phyloP scores from a whole-genome alignment of 148 eudicot genomes.

The Silene latifolia region DNA sequence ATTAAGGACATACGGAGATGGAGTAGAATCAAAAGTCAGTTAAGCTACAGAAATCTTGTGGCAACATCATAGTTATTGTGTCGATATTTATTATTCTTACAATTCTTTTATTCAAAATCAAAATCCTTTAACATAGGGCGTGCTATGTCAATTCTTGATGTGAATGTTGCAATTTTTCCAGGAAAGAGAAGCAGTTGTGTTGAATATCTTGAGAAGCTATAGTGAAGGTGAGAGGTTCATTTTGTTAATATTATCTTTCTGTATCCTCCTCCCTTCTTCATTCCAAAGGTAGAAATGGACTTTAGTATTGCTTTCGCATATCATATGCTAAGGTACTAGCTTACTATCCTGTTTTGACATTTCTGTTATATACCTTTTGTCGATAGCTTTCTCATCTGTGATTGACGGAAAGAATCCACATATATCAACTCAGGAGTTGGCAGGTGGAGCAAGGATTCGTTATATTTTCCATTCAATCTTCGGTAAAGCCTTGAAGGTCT shows the following conservation, averaged over 20 bases:
- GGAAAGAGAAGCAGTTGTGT: constrained; percentile 12
- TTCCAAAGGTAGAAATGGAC: too few relatives aligned
- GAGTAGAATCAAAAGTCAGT: constrained; percentile 39
- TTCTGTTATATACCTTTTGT: not conserved
- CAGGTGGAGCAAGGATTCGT: constrained; percentile 48
- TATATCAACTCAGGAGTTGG: constrained; percentile 40
- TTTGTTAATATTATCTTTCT: not conserved
- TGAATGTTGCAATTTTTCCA: not conserved
- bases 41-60: not conserved
- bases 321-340: too few relatives aligned
- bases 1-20: constrained; percentile 43
- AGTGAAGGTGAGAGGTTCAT: constrained; percentile 3
- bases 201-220: constrained; percentile 15
- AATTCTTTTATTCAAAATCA: too few relatives aligned
- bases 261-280: too few relatives aligned
- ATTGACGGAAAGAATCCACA: constrained; percentile 45
- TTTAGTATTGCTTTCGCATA: too few relatives aligned
- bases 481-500: constrained; percentile 41
- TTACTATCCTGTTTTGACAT: not conserved
- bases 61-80: not conserved
- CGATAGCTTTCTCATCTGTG: constrained; percentile 37
- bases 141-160: not conserved
- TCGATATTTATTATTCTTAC: not conserved
- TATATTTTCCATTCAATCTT: constrained; percentile 48
- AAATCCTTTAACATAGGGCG: too few relatives aligned